Evolutionary conservation across 2,329 filamentous ascomycete genomes (phyloP).

Genomic region (Pestalotiopsis fici): DNA sequence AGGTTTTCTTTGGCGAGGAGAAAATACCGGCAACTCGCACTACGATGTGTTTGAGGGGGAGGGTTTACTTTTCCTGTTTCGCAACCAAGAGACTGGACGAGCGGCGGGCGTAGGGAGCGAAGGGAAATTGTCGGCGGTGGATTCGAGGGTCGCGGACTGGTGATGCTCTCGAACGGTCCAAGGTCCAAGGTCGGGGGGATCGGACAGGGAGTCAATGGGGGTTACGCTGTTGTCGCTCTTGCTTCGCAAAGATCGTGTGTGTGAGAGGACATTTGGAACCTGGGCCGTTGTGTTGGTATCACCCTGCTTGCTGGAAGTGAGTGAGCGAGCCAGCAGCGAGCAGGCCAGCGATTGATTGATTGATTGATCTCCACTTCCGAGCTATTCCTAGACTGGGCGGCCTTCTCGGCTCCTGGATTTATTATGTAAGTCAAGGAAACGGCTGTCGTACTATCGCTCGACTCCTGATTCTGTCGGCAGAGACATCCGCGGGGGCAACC

Average conservation of each 20-base stretch:
- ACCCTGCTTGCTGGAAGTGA: constrained; percentile 7
- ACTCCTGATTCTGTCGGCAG: neutral
- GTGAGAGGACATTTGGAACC: constrained; percentile 9
- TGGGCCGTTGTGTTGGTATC: constrained; percentile 1
- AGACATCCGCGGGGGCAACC: neutral
- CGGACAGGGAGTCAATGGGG: constrained; percentile 1
- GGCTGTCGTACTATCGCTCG: neutral
- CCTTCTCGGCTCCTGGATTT: constrained; percentile 2
- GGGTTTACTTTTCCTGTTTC: neutral
- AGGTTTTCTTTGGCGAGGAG: neutral
- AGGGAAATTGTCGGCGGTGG: neutral
- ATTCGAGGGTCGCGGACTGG: neutral
- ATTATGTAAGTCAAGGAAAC: constrained; percentile 5
- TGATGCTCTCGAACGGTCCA: neutral
- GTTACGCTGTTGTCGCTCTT: neutral
- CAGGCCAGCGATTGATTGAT: neutral
- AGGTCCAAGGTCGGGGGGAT: neutral
- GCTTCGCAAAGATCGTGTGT: constrained; percentile 7
- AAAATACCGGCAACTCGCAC: neutral
- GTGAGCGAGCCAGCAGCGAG: neutral
- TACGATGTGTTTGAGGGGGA: neutral
- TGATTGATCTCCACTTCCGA: constrained; percentile 9
- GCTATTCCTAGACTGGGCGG: constrained; percentile 11
- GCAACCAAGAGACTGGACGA: neutral
- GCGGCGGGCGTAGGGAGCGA: neutral